These are phyloP conservation scores for Leucosporidium scottii DNA, from an alignment of 768 basidiomycete species.

Conservation along the genomic window DNA sequence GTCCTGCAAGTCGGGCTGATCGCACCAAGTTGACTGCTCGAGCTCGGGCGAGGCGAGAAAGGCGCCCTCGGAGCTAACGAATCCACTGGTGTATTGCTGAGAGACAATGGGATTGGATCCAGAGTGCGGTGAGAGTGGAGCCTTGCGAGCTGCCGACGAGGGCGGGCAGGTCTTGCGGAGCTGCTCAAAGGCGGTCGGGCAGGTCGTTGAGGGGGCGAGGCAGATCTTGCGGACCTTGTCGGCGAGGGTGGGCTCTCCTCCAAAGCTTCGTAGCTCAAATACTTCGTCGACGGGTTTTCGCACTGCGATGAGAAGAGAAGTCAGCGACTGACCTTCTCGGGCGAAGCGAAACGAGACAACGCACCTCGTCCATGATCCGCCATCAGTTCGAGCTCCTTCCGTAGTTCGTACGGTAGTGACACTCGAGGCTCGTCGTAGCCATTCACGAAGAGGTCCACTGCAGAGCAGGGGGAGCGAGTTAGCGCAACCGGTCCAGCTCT, in stretches of 20 bases:
- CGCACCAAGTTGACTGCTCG: conserved; percentile 19
- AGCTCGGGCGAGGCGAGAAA: not conserved
- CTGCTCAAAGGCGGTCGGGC: not conserved
- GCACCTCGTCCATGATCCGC: not conserved
- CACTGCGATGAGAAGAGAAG: not conserved
- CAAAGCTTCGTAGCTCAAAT: not conserved
- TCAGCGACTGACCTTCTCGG: not conserved
- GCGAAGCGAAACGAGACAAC: not conserved
- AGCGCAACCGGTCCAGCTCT: too few species aligned
- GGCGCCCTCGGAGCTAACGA: conserved; percentile 4
- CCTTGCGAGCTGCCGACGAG: not conserved
- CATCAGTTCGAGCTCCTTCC: not conserved
- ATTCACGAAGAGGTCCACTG: conserved; percentile 24
- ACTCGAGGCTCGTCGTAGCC: conserved; percentile 18
- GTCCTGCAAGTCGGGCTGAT: conserved; percentile 19
- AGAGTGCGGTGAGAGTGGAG: not conserved
- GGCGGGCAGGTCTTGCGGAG: conserved; percentile 7
- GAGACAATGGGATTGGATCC: conserved; percentile 1
- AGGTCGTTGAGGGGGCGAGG: not conserved
- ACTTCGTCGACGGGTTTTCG: not conserved
- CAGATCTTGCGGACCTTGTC: not conserved
- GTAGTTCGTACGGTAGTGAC: conserved; percentile 5
- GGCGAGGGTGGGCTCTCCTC: not conserved
- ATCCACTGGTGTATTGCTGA: not conserved
- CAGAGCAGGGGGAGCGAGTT: too few species aligned